Evolutionary conservation across 2,329 filamentous ascomycete species (phyloP).

Genomic region (Xylaria sp.): DNA sequence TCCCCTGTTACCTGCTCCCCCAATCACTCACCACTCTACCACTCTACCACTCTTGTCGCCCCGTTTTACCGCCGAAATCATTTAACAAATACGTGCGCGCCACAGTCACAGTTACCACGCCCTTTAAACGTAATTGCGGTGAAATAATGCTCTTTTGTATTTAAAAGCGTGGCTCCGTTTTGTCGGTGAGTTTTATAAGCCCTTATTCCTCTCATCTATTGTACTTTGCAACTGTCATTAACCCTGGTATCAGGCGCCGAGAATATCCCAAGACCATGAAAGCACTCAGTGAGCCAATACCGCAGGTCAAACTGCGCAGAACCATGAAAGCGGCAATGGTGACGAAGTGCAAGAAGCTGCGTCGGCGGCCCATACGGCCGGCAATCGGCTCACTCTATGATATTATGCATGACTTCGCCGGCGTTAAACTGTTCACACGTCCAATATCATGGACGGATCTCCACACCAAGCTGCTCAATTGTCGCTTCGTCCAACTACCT

Average conservation of each 20-base stretch:
- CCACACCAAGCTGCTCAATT: constrained; percentile 60
- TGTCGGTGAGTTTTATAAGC: background rate
- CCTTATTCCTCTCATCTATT: background rate
- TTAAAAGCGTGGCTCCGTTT: background rate
- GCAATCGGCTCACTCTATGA: constrained; percentile 62
- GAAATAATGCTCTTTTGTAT: background rate
- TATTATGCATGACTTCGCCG: constrained; percentile 60
- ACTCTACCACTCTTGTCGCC: constrained; percentile 11
- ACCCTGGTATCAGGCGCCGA: background rate
- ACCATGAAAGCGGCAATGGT: constrained; percentile 5
- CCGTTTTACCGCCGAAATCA: constrained; percentile 28
- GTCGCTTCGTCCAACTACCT: constrained; percentile 56
- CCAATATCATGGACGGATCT: constrained; percentile 67
- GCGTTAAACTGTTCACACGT: constrained; percentile 59
- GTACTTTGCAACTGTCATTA: background rate
- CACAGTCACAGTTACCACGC: background rate
- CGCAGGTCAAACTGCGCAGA: background rate
- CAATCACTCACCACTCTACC: constrained; percentile 13
- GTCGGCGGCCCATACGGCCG: constrained; percentile 52
- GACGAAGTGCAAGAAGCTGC: constrained; percentile 42
- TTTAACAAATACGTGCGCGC: constrained; percentile 5
- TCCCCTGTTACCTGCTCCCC: constrained; percentile 8
- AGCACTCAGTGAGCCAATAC: constrained; percentile 6
- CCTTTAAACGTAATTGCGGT: background rate
- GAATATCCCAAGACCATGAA: constrained; percentile 20